Evolutionary conservation across 257 asterid genomes (phyloP), one percentile per base, ranked within the genome.

Genomic region (Fraxinus quadrangulata): DNA sequence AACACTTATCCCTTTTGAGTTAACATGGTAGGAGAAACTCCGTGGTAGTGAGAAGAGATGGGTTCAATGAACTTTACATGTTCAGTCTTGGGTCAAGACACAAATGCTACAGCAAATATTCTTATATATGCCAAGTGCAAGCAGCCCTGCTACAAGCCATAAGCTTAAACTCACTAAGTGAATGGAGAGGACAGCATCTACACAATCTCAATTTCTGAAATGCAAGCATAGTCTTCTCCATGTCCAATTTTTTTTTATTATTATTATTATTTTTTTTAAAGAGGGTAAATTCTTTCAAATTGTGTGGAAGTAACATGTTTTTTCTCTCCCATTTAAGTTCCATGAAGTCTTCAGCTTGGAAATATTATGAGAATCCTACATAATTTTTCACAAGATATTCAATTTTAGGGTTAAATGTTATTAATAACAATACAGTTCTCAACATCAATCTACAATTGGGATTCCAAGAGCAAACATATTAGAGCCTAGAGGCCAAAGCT

Each of bases 1-100:
- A 75, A 28, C 47, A 33, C 68, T 26, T 21, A 63, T 81, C 10
- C 54, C 37, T 71, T 37, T 77, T 73, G 59, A 71, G 21, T 0
- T 3, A 19, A 61, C 90, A 91, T 94, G 97, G 98, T 3, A 85
- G 89, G 81, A 88, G 94, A 83, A 91, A 93, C 82, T 92, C 96
- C 1, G 86, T 92, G 54, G 67, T 45, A 3, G 76, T 90, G 69
- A 83, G 80, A 77, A 83, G 95, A 75, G 79, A 87, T 26, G 97
- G 97, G 34, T 92, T 91, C 82, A 63, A 86, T 8, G 97, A 93
- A 87, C 72, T 89, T 75, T 93, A 90, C 82, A 36, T 89, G 85
- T 80, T 87, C 59, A 91, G 98, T 81, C 97, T 97, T 3, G 98
- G 95, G 72, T 90, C 94, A 17, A 85, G 81, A 40, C 94, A 94